Conservation (phyloP, 257 asterid species). For the Solanum rostratum region DNA sequence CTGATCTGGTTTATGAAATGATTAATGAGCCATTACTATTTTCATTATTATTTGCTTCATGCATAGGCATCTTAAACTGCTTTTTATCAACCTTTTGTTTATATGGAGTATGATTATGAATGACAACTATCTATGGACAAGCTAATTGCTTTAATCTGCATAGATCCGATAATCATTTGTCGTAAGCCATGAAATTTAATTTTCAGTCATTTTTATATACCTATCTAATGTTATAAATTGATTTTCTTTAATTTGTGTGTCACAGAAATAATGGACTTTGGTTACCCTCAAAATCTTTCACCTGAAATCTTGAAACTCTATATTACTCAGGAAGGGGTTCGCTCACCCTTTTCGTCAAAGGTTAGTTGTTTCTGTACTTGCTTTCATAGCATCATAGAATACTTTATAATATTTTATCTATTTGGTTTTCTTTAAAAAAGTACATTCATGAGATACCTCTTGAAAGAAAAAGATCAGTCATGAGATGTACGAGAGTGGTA, state of each 20-base stretch:
- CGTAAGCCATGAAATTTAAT: neutral
- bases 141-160: neutral
- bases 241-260: neutral
- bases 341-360: conserved; percentile 98
- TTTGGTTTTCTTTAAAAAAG: neutral
- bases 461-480: neutral
- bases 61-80: neutral
- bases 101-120: neutral
- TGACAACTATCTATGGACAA: neutral
- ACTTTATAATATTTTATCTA: neutral
- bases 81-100: neutral
- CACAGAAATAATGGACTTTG: conserved; percentile 98
- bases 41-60: neutral
- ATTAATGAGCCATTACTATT: neutral
- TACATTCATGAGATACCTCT: neutral
- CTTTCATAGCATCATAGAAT: neutral
- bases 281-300: conserved; percentile 97
- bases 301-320: conserved; percentile 98
- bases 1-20: neutral
- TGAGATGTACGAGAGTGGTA: neutral
- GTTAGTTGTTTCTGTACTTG: conserved; percentile 27
- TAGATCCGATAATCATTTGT: neutral
- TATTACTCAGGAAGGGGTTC: conserved; percentile 98
- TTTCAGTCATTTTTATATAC: neutral
- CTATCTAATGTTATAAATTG: neutral